These are phyloP conservation scores for Gastrolobium bilobum DNA, from an alignment of 306 rosid genomes.

Conservation along the genomic window DNA sequence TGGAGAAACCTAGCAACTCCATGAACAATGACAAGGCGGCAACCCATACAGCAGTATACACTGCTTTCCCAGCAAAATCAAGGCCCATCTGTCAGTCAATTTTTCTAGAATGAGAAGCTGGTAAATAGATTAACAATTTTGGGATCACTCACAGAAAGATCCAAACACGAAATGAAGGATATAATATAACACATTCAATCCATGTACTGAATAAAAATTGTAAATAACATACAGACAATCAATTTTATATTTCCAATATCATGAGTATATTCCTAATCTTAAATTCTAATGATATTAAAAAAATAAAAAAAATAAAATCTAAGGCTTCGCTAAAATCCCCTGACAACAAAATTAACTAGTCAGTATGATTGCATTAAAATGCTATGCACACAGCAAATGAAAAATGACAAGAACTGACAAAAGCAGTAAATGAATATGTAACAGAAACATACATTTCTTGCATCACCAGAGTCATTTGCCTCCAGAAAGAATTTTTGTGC, in stretches of 20 bases:
- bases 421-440: constrained; percentile 43
- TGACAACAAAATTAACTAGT: constrained; percentile 37
- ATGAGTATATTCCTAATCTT: constrained; percentile 24
- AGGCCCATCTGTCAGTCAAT: constrained; percentile 80
- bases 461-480: constrained; percentile 77
- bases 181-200: constrained; percentile 19
- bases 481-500: constrained; percentile 80
- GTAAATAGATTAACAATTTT: constrained; percentile 29
- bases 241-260: not conserved
- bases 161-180: constrained; percentile 31
- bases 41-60: constrained; percentile 94
- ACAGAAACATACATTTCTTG: constrained; percentile 84
- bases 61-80: constrained; percentile 93
- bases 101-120: constrained; percentile 36
- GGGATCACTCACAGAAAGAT: constrained; percentile 33
- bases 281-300: not conserved
- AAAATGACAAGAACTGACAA: constrained; percentile 39
- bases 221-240: constrained; percentile 30
- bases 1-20: constrained; percentile 98
- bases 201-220: constrained; percentile 25
- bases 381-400: constrained; percentile 13
- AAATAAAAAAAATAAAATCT: not conserved
- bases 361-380: constrained; percentile 37
- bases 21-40: constrained; percentile 96
- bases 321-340: constrained; percentile 40